phyloP scores from a whole-genome alignment of 805 yeast species.

The Pichia deserticola region DNA sequence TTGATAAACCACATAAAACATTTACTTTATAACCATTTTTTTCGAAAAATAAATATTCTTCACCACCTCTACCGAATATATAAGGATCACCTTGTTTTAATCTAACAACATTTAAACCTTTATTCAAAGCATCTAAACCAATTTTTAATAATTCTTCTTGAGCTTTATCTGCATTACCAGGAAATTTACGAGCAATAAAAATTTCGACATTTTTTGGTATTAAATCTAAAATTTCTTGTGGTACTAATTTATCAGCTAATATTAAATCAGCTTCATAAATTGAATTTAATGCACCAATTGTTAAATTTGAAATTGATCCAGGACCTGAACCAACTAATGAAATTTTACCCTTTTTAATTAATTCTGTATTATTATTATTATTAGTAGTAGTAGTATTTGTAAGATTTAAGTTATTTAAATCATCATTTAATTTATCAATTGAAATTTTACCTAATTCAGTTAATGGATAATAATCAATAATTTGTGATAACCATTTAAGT shows the following conservation, averaged over 20 bases:
- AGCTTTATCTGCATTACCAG: conserved; percentile 93
- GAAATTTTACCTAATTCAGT: conserved; percentile 52
- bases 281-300: conserved; percentile 76
- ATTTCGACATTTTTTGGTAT: conserved; percentile 71
- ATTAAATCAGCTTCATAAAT: conserved; percentile 78
- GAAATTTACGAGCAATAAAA: conserved; percentile 88
- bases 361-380: conserved; percentile 8
- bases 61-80: conserved; percentile 95
- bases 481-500: conserved; percentile 79
- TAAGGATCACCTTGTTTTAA: conserved; percentile 96
- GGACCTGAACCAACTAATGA: conserved; percentile 94
- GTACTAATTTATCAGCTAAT: conserved; percentile 87
- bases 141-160: conserved; percentile 74
- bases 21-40: conserved; percentile 60
- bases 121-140: conserved; percentile 56
- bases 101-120: conserved; percentile 76
- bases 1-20: conserved; percentile 83
- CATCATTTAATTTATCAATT: conserved; percentile 44
- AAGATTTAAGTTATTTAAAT: conserved; percentile 12
- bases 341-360: conserved; percentile 40
- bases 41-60: conserved; percentile 68
- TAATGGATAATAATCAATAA: conserved; percentile 86
- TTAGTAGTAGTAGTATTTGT: not conserved
- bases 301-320: conserved; percentile 74
- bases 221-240: conserved; percentile 73